phyloP scores from a whole-genome alignment of 164 flowering plant genomes.

The Houttuynia cordata region DNA sequence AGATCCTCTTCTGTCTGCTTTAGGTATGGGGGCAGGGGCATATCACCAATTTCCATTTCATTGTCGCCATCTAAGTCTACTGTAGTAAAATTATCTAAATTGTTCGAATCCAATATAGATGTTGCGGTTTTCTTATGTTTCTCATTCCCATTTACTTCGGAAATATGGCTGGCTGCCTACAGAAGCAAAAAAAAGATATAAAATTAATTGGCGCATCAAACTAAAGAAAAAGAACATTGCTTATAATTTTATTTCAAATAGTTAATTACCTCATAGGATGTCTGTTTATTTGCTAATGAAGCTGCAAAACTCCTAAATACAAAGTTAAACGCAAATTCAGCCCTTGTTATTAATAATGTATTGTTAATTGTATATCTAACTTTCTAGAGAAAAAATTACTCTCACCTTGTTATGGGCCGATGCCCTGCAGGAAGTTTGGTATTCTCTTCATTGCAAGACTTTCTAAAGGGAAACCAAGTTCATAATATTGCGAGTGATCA shows the following conservation, averaged over 20 bases:
- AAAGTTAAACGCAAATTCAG: conserved; percentile 4
- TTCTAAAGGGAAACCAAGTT: not conserved
- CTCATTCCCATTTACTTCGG: not conserved
- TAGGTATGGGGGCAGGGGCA: conserved; percentile 43
- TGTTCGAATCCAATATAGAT: conserved; percentile 11
- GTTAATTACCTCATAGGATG: conserved; percentile 19
- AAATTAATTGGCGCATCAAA: not conserved
- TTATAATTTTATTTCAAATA: not conserved
- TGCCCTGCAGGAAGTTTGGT: not conserved
- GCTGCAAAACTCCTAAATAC: conserved; percentile 63
- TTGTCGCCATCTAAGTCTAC: conserved; percentile 49
- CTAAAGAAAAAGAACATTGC: not conserved
- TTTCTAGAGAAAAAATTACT: not conserved
- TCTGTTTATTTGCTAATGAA: conserved; percentile 38
- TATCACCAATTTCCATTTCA: conserved; percentile 16
- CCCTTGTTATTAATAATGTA: not conserved
- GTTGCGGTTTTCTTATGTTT: conserved; percentile 9
- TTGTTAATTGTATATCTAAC: not conserved
- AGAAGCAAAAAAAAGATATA: not conserved
- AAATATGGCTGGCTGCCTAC: conserved; percentile 22
- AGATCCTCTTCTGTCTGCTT: conserved; percentile 61
- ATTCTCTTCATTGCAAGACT: conserved; percentile 2
- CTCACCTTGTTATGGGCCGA: conserved; percentile 10
- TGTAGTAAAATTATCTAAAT: conserved; percentile 26
- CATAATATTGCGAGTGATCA: not conserved